Base-by-base conservation (phyloP, 306 rosid genomes). In the Cicer bijugum region DNA sequence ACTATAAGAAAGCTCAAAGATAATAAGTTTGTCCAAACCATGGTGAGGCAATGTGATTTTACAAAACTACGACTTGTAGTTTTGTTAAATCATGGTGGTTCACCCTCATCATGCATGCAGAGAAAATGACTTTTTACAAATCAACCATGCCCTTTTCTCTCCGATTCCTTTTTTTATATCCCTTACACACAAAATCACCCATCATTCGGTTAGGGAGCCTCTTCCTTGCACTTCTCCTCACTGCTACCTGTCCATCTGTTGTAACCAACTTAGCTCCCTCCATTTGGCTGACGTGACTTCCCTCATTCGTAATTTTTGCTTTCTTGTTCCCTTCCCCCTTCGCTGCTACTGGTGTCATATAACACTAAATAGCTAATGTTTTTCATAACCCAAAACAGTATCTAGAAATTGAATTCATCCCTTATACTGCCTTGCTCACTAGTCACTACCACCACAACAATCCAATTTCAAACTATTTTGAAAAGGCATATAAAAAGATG, bases 321-420 rank as follows among this genome's bases (percentile, higher is more conserved):
- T 33, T 59, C 2, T 59, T 59, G 44, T 12, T 59, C 44, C 19
- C 19, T 33, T 59, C 16, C 66, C 44, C 6, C 43, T 59, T 59
- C n/a, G 43, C 66, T 59, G 66, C 66, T 59, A 35, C 44, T 59
- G 66, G 44, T 59, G 44, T 59, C 43, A 59, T 59, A 59, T 59
- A 59, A 59, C 1, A 59, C 19, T 59, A 59, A 33, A 59, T 59
- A 59, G n/a, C 66, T 59, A 59, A 33, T 33, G 10, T 11, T 47
- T 74, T 33, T 50, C 43, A 46, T 51, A 23, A 19, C 74, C 59
- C 33, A 76, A 28, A 67, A 76, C 52, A 52, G 48, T 42, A 38
- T 69, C 64, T 53, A 46, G 67, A 60, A 55, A 50, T 67, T 33
- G 20, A 63, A 28, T 63, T 38, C 46, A 19, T 55, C n/a, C 48